Conservation (phyloP, 129 eudicot genomes). For the Tagetes patula region DNA sequence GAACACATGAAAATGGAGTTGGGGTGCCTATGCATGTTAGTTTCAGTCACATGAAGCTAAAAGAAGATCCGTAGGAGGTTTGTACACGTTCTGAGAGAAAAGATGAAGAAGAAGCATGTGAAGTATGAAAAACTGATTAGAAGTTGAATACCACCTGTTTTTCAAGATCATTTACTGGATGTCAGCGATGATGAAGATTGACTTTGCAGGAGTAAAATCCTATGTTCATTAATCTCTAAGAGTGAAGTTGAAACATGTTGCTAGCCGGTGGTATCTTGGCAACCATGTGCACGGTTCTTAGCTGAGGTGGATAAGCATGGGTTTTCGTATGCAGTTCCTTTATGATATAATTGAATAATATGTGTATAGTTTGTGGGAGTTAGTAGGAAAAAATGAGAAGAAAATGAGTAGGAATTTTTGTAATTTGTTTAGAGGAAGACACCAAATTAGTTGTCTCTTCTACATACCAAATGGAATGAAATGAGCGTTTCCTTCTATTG, state of each 20-base stretch:
- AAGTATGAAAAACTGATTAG: constrained; percentile 39
- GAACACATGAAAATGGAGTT: neutral
- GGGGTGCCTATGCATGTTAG: no score
- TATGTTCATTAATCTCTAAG: neutral
- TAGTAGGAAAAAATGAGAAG: no score
- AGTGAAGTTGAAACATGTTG: constrained; percentile 14
- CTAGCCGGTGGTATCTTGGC: constrained; percentile 33
- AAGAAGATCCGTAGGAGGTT: constrained; percentile 1
- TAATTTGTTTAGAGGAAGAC: no score
- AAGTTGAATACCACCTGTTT: constrained; percentile 37
- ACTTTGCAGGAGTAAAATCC: constrained; percentile 31
- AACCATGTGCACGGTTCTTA: constrained; percentile 51
- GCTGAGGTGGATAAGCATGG: constrained; percentile 62
- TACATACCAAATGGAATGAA: no score
- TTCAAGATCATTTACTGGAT: constrained; percentile 9
- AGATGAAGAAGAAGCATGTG: constrained; percentile 21
- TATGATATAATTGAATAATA: constrained; percentile 30
- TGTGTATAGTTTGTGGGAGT: constrained; percentile 18
- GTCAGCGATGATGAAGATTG: constrained; percentile 64
- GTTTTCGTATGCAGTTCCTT: constrained; percentile 65
- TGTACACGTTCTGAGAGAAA: constrained; percentile 25
- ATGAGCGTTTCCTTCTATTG: no score
- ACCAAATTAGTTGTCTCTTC: no score
- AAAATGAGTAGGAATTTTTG: no score
- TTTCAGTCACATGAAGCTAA: neutral